phyloP scores from a whole-genome alignment of 2,329 filamentous ascomycete genomes.

The Ceratocystis colombiana region DNA sequence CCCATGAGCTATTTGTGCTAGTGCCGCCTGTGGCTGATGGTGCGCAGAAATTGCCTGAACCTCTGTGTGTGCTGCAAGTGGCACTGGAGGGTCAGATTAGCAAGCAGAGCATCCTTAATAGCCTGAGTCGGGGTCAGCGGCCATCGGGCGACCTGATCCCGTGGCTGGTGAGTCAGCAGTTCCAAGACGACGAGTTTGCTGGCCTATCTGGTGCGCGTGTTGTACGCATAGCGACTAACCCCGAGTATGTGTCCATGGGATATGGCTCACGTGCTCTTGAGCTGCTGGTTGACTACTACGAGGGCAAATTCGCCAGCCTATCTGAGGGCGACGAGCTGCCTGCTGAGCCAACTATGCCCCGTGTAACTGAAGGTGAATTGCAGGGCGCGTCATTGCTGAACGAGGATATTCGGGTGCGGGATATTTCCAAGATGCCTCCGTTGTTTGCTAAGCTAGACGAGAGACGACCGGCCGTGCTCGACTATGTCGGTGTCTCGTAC shows the following conservation, averaged over 20 bases:
- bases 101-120: constrained; percentile 80
- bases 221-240: constrained; percentile 91
- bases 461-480: constrained; percentile 65
- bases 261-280: constrained; percentile 85
- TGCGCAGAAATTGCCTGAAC: constrained; percentile 72
- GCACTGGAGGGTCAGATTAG: constrained; percentile 92
- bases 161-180: constrained; percentile 95
- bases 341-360: constrained; percentile 53
- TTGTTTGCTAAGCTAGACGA: constrained; percentile 83
- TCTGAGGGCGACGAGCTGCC: constrained; percentile 55
- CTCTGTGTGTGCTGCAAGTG: constrained; percentile 88
- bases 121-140: constrained; percentile 76
- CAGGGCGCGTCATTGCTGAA: constrained; percentile 64
- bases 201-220: constrained; percentile 83
- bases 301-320: constrained; percentile 79
- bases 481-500: constrained; percentile 93
- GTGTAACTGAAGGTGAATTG: constrained; percentile 74
- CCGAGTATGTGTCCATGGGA: constrained; percentile 84
- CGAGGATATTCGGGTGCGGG: constrained; percentile 81
- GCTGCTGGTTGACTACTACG: constrained; percentile 84
- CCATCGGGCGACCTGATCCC: constrained; percentile 90
- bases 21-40: constrained; percentile 74
- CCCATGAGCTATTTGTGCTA: constrained; percentile 90
- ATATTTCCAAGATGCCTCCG: constrained; percentile 85
- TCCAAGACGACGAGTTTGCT: constrained; percentile 95